Percentiles rank a stretch among this genome's conserved stretches.
phyloP scores from a whole-genome alignment of 148 eudicot genomes.

The Diospyros lotus region DNA sequence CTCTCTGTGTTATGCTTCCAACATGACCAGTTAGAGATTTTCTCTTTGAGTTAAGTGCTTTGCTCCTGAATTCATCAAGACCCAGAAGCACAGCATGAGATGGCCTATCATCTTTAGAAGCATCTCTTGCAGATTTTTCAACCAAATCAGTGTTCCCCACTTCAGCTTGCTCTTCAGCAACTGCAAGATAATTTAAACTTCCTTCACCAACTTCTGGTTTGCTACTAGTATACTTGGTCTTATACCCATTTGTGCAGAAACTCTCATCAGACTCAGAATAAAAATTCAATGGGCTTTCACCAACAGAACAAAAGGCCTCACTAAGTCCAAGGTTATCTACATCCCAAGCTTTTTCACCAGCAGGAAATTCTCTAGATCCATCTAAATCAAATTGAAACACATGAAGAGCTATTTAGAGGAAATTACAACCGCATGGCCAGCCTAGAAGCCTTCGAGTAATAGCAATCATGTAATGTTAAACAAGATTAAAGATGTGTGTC shows the following conservation, averaged over 20 bases:
- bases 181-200: conserved; percentile 5
- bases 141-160: conserved; percentile 16
- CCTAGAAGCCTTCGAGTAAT: not conserved
- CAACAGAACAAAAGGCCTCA: conserved; percentile 18
- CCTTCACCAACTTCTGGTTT: conserved; percentile 19
- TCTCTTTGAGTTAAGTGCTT: conserved; percentile 60
- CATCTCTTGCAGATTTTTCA: conserved; percentile 28
- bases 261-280: conserved; percentile 25
- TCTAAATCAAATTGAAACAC: conserved; percentile 34
- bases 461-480: not conserved
- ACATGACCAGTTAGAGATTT: conserved; percentile 43
- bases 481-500: not conserved
- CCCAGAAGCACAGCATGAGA: conserved; percentile 55
- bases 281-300: conserved; percentile 15
- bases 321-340: conserved; percentile 34
- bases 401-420: not conserved
- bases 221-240: conserved; percentile 12
- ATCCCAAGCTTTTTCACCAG: conserved; percentile 38
- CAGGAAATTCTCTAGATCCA: conserved; percentile 34
- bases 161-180: conserved; percentile 20
- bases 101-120: conserved; percentile 40
- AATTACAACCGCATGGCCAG: not conserved
- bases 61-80: conserved; percentile 85
- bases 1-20: conserved; percentile 65
- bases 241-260: conserved; percentile 21